Base-by-base conservation (phyloP, 352 stramenopile genomes). In the Pythium aquatile region DNA sequence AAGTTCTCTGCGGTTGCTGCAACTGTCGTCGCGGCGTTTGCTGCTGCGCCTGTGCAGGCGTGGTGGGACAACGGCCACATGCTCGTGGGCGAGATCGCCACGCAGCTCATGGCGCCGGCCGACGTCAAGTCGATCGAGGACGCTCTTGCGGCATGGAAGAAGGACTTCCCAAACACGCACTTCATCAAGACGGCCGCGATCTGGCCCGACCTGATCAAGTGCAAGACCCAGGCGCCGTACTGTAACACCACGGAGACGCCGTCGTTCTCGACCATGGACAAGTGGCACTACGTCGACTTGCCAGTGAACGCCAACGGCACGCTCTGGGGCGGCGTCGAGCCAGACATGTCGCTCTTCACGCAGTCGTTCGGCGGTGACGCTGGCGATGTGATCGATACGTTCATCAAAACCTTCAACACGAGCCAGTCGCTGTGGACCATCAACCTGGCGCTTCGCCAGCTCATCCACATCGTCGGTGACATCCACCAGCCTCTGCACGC, bases 201-300 rank as follows among this genome's bases (percentile, higher is more conserved):
- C 58, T 77, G 71, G 71, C 26, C 71, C 11, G 71, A 77, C 32
- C 58, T 77, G 24, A 55, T 77, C 44, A 77, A 77, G 58, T 77
- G 71, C 55, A 57, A 59, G 24, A 54, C 51, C 16, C 13, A 58
- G 10, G 37, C 55, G 49, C 13, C 48, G 13, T 65, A 51, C 17
- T 72, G 66, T 51, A 58, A 54, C 26, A 61, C 35, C 51, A 29
- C 67, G 14, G 35, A 44, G n/a, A 58, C 57, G 17, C 79, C 82
- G 42, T 88, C 82, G 10, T 69, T 83, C 59, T 68, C 74, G 44
- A 61, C 62, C 42, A 83, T 84, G 72, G 77, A 79, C 60, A 70
- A 78, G 58, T 91, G 82, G 82, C 82, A 91, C 70, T 91, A 88
- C 73, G 74, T 88, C 42, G 71, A 91, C 62, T 47, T 91, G 40